These are phyloP conservation scores for Miscanthus lutarioriparius DNA, from an alignment of 176 grass and related monocot genomes.

Conservation along the genomic window DNA sequence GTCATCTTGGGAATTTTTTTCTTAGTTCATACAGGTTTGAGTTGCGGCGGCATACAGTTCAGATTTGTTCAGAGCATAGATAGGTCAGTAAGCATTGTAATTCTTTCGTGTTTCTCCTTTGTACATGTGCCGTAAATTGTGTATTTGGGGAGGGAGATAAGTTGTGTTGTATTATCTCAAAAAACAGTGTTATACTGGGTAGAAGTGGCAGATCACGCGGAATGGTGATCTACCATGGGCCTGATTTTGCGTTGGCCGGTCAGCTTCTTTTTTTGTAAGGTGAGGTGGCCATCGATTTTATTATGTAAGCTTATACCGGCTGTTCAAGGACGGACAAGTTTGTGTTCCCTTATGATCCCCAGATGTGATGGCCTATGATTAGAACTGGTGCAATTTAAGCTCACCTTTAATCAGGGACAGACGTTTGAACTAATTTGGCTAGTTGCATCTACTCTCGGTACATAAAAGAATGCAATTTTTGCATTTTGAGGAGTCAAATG, in stretches of 20 bases:
- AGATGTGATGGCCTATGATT: background rate
- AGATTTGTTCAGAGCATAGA: slow-evolving; percentile 57
- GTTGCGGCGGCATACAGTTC: slow-evolving; percentile 46
- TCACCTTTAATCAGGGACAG: background rate
- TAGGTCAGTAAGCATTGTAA: slow-evolving; percentile 48
- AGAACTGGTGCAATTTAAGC: background rate
- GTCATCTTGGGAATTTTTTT: slow-evolving; percentile 25
- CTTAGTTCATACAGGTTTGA: slow-evolving; percentile 46
- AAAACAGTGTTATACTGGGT: slow-evolving; percentile 35
- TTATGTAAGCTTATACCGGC: slow-evolving; percentile 16
- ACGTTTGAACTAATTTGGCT: background rate
- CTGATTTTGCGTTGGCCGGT: slow-evolving; percentile 45
- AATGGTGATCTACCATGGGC: slow-evolving; percentile 39
- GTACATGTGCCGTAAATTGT: slow-evolving; percentile 50
- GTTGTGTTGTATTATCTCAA: slow-evolving; percentile 40
- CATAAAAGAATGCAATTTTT: too few relatives aligned
- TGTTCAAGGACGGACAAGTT: background rate
- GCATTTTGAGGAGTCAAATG: too few relatives aligned
- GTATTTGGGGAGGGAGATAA: slow-evolving; percentile 31
- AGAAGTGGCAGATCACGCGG: slow-evolving; percentile 27
- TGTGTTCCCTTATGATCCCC: background rate
- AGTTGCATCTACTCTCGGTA: background rate
- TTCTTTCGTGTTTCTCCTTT: slow-evolving; percentile 39
- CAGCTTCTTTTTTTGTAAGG: slow-evolving; percentile 36
- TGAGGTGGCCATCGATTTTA: slow-evolving; percentile 40